These are phyloP conservation scores for Fusarium nisikadoi DNA, from an alignment of 2,329 filamentous ascomycete species.

Conservation along the genomic window DNA sequence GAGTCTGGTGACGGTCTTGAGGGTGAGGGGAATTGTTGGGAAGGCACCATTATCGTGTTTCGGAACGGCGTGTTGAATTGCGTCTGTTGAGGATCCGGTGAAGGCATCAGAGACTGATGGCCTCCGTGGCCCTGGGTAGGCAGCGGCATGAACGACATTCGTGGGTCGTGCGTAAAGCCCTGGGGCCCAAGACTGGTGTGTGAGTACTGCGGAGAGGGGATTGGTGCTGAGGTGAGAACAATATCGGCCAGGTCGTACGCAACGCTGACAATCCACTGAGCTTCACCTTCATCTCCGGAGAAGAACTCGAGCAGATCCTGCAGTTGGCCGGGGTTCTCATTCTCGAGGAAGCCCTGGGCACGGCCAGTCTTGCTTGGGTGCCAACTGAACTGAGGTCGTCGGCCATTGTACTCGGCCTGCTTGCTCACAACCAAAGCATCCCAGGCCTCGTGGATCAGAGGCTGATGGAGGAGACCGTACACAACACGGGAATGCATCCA, in stretches of 20 bases:
- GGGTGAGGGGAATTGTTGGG: constrained; percentile 45
- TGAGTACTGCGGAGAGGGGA: constrained; percentile 48
- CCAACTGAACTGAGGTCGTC: constrained; percentile 72
- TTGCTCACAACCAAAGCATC: constrained; percentile 64
- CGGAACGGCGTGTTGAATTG: constrained; percentile 47
- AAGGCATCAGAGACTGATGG: constrained; percentile 46
- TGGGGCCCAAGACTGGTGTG: constrained; percentile 43
- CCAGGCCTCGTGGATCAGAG: constrained; percentile 70
- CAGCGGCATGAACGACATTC: constrained; percentile 48
- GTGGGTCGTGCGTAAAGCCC: constrained; percentile 44
- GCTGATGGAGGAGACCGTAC: constrained; percentile 74
- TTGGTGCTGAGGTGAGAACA: constrained; percentile 51
- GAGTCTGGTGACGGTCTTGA: constrained; percentile 49
- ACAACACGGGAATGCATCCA: constrained; percentile 77
- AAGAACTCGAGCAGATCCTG: constrained; percentile 75
- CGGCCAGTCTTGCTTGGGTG: constrained; percentile 65
- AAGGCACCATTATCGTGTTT: constrained; percentile 48
- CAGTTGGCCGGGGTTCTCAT: constrained; percentile 70
- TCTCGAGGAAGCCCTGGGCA: constrained; percentile 68
- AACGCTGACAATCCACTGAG: constrained; percentile 65
- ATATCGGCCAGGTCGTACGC: constrained; percentile 68
- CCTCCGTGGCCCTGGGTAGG: constrained; percentile 46
- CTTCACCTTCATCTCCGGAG: constrained; percentile 66
- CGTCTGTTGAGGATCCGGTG: constrained; percentile 45
- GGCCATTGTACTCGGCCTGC: constrained; percentile 64